phyloP scores from a whole-genome alignment of 1,284 basidiomycete genomes.

The Anthracocystis panici-leucophaei region DNA sequence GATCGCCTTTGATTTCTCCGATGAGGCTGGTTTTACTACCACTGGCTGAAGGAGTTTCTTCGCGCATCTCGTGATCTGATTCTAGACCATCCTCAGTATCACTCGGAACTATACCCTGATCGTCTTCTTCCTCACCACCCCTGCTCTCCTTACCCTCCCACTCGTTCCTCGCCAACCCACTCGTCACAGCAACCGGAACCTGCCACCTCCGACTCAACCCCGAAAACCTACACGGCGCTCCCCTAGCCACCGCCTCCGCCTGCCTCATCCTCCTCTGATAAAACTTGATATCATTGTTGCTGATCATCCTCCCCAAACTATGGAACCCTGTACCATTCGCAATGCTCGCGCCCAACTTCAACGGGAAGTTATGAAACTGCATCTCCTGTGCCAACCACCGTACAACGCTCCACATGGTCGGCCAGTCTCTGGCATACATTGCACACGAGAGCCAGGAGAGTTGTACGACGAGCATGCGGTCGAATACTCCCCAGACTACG shows the following conservation, averaged over 20 bases:
- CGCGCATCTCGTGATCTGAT: slow-evolving; percentile 19
- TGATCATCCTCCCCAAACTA: slow-evolving; percentile 51
- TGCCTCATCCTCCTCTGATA: slow-evolving; percentile 60
- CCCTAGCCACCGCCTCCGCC: slow-evolving; percentile 54
- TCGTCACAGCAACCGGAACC: slow-evolving; percentile 14
- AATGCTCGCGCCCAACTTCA: slow-evolving; percentile 53
- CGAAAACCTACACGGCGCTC: slow-evolving; percentile 31
- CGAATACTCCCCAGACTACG: slow-evolving; percentile 56
- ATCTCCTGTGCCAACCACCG: slow-evolving; percentile 56
- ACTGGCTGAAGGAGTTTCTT: background rate
- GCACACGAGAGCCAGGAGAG: slow-evolving; percentile 62
- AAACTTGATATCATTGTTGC: slow-evolving; percentile 52
- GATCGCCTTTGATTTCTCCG: slow-evolving; percentile 23
- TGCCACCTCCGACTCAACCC: slow-evolving; percentile 24
- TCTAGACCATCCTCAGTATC: slow-evolving; percentile 54
- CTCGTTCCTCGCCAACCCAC: slow-evolving; percentile 1
- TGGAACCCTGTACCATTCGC: slow-evolving; percentile 59
- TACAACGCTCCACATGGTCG: slow-evolving; percentile 42
- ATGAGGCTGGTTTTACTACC: background rate
- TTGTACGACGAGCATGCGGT: slow-evolving; percentile 54
- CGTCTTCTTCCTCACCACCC: slow-evolving; percentile 38
- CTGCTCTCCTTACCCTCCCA: slow-evolving; percentile 5
- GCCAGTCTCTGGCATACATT: slow-evolving; percentile 57
- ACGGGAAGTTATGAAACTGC: slow-evolving; percentile 64
- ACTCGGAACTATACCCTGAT: background rate